Conservation (phyloP, 192 early-diverging fungal species). For the Coemansia sp. region DNA sequence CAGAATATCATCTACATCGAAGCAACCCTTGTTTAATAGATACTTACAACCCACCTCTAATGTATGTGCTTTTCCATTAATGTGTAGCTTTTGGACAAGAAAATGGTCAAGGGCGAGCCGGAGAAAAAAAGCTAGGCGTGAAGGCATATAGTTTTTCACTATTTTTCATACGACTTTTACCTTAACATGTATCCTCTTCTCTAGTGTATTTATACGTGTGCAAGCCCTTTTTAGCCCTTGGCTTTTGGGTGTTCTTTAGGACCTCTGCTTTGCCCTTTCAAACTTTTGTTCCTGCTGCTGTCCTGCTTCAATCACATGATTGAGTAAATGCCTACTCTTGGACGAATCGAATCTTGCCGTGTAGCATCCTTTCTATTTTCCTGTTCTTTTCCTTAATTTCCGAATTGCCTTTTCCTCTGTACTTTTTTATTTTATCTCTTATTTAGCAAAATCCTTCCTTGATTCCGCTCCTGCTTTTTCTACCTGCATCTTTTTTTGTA, state of each 20-base stretch:
- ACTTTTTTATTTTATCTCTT: neutral
- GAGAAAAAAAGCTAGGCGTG: constrained; percentile 12
- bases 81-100: constrained; percentile 12
- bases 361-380: neutral
- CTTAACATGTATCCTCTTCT: neutral
- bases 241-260: no score
- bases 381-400: neutral
- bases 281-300: no score
- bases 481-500: neutral
- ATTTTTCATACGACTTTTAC: neutral
- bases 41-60: no score
- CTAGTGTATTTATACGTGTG: neutral
- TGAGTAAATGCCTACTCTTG: neutral
- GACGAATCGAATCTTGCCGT: neutral
- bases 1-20: no score
- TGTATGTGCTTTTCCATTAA: neutral
- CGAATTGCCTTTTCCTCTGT: neutral
- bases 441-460: neutral
- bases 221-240: no score
- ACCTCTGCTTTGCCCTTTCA: no score
- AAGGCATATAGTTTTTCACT: neutral
- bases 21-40: no score
- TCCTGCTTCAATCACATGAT: neutral
- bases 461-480: neutral
- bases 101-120: constrained; percentile 18